These are phyloP conservation scores for Posidonia australis DNA, from an alignment of 106 monocot genomes.

Conservation along the genomic window DNA sequence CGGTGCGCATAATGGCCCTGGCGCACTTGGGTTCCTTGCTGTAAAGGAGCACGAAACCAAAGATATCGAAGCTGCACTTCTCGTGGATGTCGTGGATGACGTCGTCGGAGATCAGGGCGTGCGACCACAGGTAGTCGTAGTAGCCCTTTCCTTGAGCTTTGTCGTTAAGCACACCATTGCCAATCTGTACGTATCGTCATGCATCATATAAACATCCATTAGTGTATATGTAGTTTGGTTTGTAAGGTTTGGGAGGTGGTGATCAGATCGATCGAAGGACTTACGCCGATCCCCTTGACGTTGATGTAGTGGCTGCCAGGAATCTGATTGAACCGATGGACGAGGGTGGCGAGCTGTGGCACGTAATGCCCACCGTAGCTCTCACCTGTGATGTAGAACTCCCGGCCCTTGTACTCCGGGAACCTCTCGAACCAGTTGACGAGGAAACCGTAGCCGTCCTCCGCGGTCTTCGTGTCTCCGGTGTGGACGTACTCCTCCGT, in stretches of 20 bases:
- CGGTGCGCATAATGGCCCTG: background rate
- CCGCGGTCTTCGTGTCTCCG: conserved; percentile 18
- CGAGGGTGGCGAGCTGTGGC: conserved; percentile 30
- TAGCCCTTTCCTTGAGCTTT: background rate
- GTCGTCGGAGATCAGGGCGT: conserved; percentile 20
- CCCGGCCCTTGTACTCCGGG: conserved; percentile 27
- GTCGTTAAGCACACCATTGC: conserved; percentile 20
- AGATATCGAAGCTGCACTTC: conserved; percentile 21
- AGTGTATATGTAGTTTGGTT: too few species aligned
- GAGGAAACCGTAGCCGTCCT: conserved; percentile 25
- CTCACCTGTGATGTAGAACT: conserved; percentile 37
- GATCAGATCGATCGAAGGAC: too few species aligned
- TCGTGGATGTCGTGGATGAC: background rate
- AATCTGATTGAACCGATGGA: conserved; percentile 15
- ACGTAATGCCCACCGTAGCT: conserved; percentile 49
- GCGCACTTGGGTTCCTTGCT: conserved; percentile 8
- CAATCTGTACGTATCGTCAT: too few species aligned
- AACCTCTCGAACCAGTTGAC: conserved; percentile 37
- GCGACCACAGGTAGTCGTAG: conserved; percentile 24
- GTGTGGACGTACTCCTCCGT: conserved; percentile 9
- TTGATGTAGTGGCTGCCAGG: conserved; percentile 9
- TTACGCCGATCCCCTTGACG: conserved; percentile 21
- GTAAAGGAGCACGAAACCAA: conserved; percentile 9
- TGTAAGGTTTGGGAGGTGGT: too few species aligned
- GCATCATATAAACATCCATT: too few species aligned